A percentile compares a stretch with the other conserved stretches of the same genome.
phyloP scores from a whole-genome alignment of 1,139 yeast genomes.

The Yamadazyma triangularis region DNA sequence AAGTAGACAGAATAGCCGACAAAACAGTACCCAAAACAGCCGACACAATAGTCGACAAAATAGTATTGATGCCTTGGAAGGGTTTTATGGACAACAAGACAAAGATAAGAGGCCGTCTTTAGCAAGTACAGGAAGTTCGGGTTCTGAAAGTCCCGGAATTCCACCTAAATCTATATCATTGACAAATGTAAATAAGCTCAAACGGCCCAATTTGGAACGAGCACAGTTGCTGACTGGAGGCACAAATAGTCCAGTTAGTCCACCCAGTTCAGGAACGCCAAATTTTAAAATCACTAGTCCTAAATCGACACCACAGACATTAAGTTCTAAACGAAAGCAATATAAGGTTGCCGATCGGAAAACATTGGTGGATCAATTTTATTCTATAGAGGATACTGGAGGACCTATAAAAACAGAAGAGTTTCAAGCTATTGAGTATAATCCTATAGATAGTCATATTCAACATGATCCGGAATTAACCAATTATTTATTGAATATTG shows the following conservation, averaged over 20 bases:
- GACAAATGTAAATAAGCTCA: background rate
- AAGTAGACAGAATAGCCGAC: no score
- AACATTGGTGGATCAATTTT: conserved; percentile 41
- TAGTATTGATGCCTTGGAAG: background rate
- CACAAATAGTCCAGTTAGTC: background rate
- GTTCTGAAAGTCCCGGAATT: background rate
- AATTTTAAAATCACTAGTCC: background rate
- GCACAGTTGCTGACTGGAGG: no score
- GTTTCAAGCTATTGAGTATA: conserved; percentile 4
- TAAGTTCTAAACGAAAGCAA: background rate
- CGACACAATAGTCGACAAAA: background rate
- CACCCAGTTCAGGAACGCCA: background rate
- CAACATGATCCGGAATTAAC: conserved; percentile 18
- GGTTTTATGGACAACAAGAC: no score
- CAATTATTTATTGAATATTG: conserved; percentile 30
- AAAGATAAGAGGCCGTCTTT: background rate
- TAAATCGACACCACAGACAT: background rate
- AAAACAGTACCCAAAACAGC: no score
- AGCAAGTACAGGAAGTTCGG: background rate
- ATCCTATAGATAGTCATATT: conserved; percentile 8
- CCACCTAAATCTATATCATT: background rate
- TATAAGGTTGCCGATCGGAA: conserved; percentile 15
- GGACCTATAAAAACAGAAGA: conserved; percentile 6
- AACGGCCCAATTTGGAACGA: background rate
- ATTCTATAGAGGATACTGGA: conserved; percentile 12